phyloP scores from a whole-genome alignment of 345 rosid species.

The Eucalyptus pauciflora region DNA sequence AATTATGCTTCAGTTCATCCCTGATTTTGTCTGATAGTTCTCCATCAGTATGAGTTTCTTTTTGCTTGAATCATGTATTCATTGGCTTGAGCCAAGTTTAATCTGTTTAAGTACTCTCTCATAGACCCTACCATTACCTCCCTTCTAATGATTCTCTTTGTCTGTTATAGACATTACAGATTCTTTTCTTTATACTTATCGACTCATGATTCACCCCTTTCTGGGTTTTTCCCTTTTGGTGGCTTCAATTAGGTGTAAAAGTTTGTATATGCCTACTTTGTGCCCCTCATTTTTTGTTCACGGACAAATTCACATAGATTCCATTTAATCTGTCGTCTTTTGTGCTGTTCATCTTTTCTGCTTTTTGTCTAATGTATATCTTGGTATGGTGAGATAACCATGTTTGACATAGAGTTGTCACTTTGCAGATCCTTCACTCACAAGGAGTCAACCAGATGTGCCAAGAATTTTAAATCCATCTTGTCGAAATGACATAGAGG shows the following conservation, averaged over 20 bases:
- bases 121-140: neutral
- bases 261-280: neutral
- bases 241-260: neutral
- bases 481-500: slow-evolving; percentile 43
- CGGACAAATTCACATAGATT: neutral
- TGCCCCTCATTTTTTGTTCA: neutral
- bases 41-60: neutral
- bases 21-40: neutral
- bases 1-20: neutral
- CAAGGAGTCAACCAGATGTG: slow-evolving; percentile 63
- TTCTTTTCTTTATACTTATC: neutral
- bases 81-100: neutral
- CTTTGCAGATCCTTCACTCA: slow-evolving; percentile 38
- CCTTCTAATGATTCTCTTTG: neutral
- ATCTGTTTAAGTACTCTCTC: neutral
- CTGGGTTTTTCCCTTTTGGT: neutral
- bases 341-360: neutral
- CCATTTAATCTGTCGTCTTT: neutral
- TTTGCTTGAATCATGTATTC: neutral
- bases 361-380: neutral
- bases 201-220: neutral
- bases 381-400: neutral
- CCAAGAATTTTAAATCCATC: slow-evolving; percentile 32
- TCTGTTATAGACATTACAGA: neutral
- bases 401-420: neutral